phyloP scores from a whole-genome alignment of 345 rosid genomes.

The Aegle marmelos region DNA sequence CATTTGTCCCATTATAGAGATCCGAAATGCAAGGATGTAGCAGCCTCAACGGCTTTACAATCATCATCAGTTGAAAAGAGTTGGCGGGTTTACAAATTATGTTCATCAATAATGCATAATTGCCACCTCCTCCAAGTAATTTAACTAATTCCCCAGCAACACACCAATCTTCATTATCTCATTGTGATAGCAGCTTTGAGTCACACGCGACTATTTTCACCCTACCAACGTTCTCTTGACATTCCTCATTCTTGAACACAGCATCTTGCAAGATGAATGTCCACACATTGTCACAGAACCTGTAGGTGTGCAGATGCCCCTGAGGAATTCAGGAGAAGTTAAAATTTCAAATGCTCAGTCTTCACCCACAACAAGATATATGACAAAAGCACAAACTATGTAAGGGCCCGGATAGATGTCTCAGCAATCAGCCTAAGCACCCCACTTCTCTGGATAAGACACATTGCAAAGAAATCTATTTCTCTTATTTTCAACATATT shows the following conservation, averaged over 20 bases:
- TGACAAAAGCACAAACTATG: background rate
- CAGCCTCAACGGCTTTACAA: background rate
- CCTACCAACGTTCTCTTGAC: constrained; percentile 57
- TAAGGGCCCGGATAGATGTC: background rate
- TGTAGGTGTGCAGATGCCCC: constrained; percentile 99
- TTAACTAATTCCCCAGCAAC: background rate
- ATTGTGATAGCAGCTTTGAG: constrained; percentile 86
- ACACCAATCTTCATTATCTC: constrained; percentile 22
- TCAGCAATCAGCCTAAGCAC: background rate
- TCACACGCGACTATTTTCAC: constrained; percentile 98
- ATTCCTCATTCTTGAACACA: constrained; percentile 62
- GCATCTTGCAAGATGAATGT: constrained; percentile 90
- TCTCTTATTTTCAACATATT: background rate
- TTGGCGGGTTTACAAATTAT: constrained; percentile 25
- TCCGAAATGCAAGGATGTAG: constrained; percentile 1
- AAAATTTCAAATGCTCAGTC: background rate
- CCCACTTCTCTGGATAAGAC: background rate
- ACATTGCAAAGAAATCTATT: background rate
- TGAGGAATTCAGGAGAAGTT: constrained; percentile 21
- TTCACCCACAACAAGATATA: background rate
- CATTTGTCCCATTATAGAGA: background rate
- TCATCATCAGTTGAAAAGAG: constrained; percentile 1
- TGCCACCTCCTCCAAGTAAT: constrained; percentile 7
- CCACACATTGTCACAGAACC: constrained; percentile 99
- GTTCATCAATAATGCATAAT: constrained; percentile 15